A percentile compares a stretch with the other conserved stretches of the same genome.
phyloP scores from a whole-genome alignment of 805 yeast species.

The Priceomyces castillae region DNA sequence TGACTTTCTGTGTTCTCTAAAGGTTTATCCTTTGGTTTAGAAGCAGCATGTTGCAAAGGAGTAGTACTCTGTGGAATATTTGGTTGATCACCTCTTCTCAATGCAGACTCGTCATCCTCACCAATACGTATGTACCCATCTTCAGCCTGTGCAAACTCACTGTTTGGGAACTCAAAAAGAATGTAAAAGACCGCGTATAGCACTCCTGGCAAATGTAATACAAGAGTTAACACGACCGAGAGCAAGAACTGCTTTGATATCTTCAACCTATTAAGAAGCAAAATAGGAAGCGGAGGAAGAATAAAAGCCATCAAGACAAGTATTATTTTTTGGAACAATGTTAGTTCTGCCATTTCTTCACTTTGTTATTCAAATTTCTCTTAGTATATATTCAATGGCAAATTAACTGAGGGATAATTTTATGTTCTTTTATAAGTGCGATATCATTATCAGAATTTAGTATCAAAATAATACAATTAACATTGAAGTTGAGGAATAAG shows the following conservation, averaged over 20 bases:
- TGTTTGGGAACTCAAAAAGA: constrained; percentile 16
- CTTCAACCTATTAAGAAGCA: constrained; percentile 27
- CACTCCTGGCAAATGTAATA: constrained; percentile 35
- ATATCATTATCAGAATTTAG: neutral
- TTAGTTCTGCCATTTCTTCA: neutral
- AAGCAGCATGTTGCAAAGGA: too few relatives aligned
- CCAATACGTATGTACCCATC: constrained; percentile 21
- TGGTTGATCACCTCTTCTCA: neutral
- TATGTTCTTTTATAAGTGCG: neutral
- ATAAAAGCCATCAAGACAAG: constrained; percentile 31
- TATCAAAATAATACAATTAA: neutral
- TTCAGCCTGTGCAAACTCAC: constrained; percentile 1
- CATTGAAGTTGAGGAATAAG: neutral
- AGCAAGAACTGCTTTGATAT: constrained; percentile 34
- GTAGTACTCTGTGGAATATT: too few relatives aligned
- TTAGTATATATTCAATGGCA: too few relatives aligned
- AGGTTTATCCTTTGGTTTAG: too few relatives aligned
- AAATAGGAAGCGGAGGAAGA: constrained; percentile 39
- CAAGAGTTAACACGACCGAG: constrained; percentile 27
- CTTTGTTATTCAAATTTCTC: neutral
- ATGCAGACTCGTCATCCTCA: constrained; percentile 20
- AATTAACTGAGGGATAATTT: neutral
- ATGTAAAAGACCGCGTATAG: constrained; percentile 31
- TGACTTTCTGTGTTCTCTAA: too few relatives aligned
- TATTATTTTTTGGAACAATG: constrained; percentile 19